A percentile compares a stretch with the other conserved stretches of the same genome.
Conservation (phyloP, 306 rosid genomes). For the Morella rubra region DNA sequence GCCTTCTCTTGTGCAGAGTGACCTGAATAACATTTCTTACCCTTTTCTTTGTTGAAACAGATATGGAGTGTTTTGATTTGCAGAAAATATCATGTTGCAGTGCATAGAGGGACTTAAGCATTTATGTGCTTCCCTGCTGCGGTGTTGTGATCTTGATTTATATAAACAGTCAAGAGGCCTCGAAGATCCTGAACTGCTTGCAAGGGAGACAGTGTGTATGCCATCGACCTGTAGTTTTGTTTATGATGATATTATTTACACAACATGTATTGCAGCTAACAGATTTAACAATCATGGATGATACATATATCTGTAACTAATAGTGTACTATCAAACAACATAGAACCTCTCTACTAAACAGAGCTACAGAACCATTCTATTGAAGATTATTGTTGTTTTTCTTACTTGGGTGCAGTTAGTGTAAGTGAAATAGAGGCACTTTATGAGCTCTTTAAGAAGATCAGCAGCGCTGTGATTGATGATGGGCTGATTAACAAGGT, state of each 20-base stretch:
- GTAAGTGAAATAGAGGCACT: constrained; percentile 99
- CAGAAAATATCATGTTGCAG: constrained; percentile 76
- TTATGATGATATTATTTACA: neutral
- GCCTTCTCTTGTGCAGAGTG: constrained; percentile 8
- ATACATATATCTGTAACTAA: constrained; percentile 3
- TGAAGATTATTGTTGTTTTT: constrained; percentile 10
- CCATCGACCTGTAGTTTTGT: constrained; percentile 20
- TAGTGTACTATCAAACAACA: too few relatives aligned
- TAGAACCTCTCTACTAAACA: neutral
- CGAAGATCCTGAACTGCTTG: constrained; percentile 84
- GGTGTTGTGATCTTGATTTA: constrained; percentile 74
- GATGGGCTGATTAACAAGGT: constrained; percentile 98
- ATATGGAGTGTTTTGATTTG: constrained; percentile 71
- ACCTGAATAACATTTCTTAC: constrained; percentile 27
- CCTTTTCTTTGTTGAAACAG: constrained; percentile 44
- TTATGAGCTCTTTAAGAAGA: constrained; percentile 96
- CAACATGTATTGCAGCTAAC: neutral
- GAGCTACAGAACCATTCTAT: neutral
- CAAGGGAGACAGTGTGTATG: constrained; percentile 97
- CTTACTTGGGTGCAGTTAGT: constrained; percentile 62
- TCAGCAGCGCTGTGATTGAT: constrained; percentile 93
- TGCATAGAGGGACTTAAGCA: constrained; percentile 68
- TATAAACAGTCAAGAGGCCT: constrained; percentile 77
- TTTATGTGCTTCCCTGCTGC: constrained; percentile 60
- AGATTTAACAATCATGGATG: neutral